These are phyloP conservation scores for Kwoniella sp. DNA, from an alignment of 768 basidiomycete species.

Conservation along the genomic window DNA sequence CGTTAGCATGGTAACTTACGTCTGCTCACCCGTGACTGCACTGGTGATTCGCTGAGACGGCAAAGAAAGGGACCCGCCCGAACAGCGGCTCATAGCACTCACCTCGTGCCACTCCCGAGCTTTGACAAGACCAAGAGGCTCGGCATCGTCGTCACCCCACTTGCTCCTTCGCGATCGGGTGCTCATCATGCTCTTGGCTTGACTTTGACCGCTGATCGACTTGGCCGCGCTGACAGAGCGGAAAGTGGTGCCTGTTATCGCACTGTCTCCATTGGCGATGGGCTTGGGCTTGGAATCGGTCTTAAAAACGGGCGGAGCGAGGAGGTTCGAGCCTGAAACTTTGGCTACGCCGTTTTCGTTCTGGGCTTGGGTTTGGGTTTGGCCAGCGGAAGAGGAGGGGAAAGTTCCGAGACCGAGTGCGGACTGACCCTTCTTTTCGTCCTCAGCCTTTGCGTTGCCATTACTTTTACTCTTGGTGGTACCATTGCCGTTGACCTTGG, in stretches of 20 bases:
- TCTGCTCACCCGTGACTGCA: too few species aligned
- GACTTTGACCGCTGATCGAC: conserved; percentile 19
- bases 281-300: not conserved
- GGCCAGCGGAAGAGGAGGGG: not conserved
- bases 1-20: too few species aligned
- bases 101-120: conserved; percentile 43
- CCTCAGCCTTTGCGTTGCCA: not conserved
- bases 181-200: conserved; percentile 37
- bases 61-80: not conserved
- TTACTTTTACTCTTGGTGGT: not conserved
- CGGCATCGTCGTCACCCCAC: conserved; percentile 60
- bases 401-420: not conserved
- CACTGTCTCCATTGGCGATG: not conserved
- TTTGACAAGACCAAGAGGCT: conserved; percentile 57
- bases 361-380: not conserved
- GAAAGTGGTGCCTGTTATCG: conserved; percentile 37
- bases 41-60: not conserved
- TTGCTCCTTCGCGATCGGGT: conserved; percentile 43
- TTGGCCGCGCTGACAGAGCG: conserved; percentile 16
- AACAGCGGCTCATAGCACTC: too few species aligned
- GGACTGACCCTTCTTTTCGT: not conserved
- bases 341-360: not conserved
- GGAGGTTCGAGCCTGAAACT: not conserved
- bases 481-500: conserved; percentile 5
- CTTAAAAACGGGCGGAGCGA: not conserved